Evolutionary conservation across 768 basidiomycete genomes (phyloP).

Genomic region (Lactarius indigo): DNA sequence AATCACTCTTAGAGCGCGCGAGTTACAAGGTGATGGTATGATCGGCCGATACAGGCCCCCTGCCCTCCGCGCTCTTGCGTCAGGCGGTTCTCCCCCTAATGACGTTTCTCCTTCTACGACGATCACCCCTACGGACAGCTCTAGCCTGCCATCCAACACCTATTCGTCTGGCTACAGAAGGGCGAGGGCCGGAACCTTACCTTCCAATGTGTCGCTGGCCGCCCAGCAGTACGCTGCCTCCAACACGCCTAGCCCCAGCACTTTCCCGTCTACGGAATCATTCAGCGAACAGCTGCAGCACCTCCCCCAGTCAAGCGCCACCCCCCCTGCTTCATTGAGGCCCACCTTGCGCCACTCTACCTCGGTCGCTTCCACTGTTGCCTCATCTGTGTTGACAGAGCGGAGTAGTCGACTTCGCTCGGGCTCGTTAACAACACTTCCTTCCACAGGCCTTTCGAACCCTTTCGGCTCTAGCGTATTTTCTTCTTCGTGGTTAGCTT

Average conservation of each 20-base stretch:
- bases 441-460: conserved; percentile 64
- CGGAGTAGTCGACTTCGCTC: conserved; percentile 85
- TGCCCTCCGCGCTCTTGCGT: conserved; percentile 64
- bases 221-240: conserved; percentile 77
- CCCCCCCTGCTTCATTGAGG: conserved; percentile 47
- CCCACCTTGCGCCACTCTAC: conserved; percentile 76
- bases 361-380: conserved; percentile 57
- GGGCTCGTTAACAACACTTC: conserved; percentile 85
- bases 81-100: conserved; percentile 70
- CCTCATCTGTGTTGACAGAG: conserved; percentile 51
- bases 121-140: conserved; percentile 51
- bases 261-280: conserved; percentile 45
- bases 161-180: conserved; percentile 86
- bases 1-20: conserved; percentile 62
- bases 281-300: conserved; percentile 45
- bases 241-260: conserved; percentile 48
- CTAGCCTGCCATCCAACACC: conserved; percentile 63
- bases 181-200: conserved; percentile 96
- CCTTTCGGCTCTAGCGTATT: conserved; percentile 89
- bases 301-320: conserved; percentile 38
- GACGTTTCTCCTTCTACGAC: conserved; percentile 57
- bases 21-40: conserved; percentile 76
- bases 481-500: conserved; percentile 83
- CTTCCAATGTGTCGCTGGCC: conserved; percentile 89
- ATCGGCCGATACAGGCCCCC: conserved; percentile 75